Evolutionary conservation across 108 stramenopile genomes (phyloP).

Genomic region (Epipyxis sp.): DNA sequence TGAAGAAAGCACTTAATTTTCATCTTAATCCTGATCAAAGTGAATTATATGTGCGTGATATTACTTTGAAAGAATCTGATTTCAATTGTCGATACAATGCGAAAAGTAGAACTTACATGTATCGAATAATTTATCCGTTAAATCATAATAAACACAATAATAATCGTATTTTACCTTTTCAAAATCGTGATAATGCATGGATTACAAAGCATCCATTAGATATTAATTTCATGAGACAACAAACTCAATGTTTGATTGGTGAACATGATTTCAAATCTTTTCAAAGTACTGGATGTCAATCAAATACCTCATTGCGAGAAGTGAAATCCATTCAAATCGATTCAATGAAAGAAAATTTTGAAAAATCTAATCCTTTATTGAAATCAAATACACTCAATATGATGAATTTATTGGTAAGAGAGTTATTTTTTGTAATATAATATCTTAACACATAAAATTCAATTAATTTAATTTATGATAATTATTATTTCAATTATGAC

Average conservation of each 20-base stretch:
- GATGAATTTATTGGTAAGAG: no score
- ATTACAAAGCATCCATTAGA: background rate
- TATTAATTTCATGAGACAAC: background rate
- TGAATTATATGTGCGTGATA: background rate
- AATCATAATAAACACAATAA: background rate
- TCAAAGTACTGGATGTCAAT: background rate
- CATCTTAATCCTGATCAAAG: background rate
- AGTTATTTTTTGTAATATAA: no score
- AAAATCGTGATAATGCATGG: constrained; percentile 24
- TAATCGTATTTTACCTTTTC: background rate
- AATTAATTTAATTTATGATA: no score
- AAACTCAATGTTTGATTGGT: background rate
- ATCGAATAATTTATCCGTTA: constrained; percentile 1
- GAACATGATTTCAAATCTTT: background rate
- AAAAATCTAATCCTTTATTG: no score
- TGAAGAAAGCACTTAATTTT: background rate
- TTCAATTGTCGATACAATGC: background rate
- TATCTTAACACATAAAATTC: no score
- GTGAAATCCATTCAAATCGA: background rate
- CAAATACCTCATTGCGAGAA: background rate
- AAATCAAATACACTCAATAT: no score
- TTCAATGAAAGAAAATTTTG: no score
- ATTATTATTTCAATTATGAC: no score
- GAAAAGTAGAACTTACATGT: background rate
- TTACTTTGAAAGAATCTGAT: background rate